phyloP scores from a whole-genome alignment of 352 stramenopile species.

The Globisporangium viniferum region DNA sequence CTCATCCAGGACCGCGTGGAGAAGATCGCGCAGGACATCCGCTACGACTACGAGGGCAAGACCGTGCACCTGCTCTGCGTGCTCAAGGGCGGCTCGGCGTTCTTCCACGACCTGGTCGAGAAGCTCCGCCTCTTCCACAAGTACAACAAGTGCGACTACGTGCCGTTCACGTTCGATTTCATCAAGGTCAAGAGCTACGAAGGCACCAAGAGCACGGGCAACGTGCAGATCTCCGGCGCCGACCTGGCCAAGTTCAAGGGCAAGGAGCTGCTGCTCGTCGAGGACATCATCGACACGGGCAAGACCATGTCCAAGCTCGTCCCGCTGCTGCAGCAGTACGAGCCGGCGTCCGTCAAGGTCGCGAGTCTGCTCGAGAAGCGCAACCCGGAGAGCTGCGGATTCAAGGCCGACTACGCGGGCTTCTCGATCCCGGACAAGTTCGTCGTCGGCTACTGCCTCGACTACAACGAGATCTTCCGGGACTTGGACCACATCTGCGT shows the following conservation, averaged over 20 bases:
- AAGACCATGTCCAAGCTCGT: constrained; percentile 92
- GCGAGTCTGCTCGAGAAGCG: constrained; percentile 94
- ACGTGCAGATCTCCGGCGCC: constrained; percentile 88
- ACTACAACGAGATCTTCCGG: constrained; percentile 97
- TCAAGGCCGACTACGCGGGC: constrained; percentile 93
- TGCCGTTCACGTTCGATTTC: constrained; percentile 94
- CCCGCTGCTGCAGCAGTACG: constrained; percentile 78
- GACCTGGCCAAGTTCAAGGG: constrained; percentile 85
- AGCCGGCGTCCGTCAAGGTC: constrained; percentile 85
- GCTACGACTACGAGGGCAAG: constrained; percentile 84
- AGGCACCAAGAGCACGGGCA: constrained; percentile 87
- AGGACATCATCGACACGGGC: constrained; percentile 98
- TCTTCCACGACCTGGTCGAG: constrained; percentile 88
- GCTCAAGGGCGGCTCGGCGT: constrained; percentile 88
- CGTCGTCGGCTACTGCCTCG: constrained; percentile 94
- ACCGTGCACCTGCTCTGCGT: constrained; percentile 92
- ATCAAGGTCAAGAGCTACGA: constrained; percentile 95
- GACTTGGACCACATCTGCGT: constrained; percentile 95
- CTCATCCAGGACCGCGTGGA: constrained; percentile 90
- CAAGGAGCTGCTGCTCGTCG: constrained; percentile 93
- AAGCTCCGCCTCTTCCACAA: constrained; percentile 84
- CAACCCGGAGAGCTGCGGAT: constrained; percentile 84
- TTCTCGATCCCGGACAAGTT: constrained; percentile 97
- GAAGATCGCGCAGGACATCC: constrained; percentile 91
- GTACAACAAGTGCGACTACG: constrained; percentile 86